Conservation (phyloP, 768 basidiomycete species). For the Pleurotus djamor region DNA sequence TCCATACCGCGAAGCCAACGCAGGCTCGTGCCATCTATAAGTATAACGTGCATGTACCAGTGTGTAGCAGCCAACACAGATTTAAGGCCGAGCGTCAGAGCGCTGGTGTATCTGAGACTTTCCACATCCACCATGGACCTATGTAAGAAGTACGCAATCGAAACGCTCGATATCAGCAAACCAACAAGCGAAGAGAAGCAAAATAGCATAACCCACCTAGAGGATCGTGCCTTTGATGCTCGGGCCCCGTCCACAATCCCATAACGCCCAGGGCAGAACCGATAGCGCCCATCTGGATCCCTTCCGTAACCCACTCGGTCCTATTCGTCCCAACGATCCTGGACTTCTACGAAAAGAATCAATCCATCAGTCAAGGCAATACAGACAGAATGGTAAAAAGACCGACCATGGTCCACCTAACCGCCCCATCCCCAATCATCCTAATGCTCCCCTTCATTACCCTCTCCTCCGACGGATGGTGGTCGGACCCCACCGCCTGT, state of each 20-base stretch:
- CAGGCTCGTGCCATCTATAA: no score
- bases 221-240: slow-evolving; percentile 29
- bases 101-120: slow-evolving; percentile 2
- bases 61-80: no score
- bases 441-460: slow-evolving; percentile 40
- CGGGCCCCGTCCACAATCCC: slow-evolving; percentile 47
- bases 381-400: not conserved
- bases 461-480: slow-evolving; percentile 26
- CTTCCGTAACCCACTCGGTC: slow-evolving; percentile 53
- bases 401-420: slow-evolving; percentile 52
- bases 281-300: slow-evolving; percentile 53
- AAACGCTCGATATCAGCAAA: not conserved
- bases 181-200: not conserved
- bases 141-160: slow-evolving; percentile 29
- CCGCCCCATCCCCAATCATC: slow-evolving; percentile 44
- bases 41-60: no score
- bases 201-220: not conserved
- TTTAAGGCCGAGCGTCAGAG: no score
- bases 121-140: slow-evolving; percentile 30
- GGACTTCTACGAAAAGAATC: slow-evolving; percentile 23
- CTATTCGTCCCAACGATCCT: slow-evolving; percentile 22
- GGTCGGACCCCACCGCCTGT: slow-evolving; percentile 35
- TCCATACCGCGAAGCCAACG: no score
- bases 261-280: slow-evolving; percentile 52
- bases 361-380: not conserved